Conservation (phyloP, 2,329 filamentous ascomycete genomes). For the Hypoxylon rubiginosum region DNA sequence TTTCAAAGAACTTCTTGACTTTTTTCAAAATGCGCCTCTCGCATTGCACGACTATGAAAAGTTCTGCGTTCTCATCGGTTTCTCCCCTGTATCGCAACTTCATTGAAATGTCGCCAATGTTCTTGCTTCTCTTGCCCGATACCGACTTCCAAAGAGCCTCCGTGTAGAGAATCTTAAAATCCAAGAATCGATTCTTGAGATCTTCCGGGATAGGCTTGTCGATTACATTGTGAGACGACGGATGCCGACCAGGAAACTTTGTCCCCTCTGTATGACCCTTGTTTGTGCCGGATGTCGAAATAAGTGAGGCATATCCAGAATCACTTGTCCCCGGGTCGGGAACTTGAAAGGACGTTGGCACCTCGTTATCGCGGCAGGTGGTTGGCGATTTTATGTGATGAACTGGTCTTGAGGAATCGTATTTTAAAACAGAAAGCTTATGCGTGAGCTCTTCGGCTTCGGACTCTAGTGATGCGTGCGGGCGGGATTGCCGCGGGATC, state of each 20-base stretch:
- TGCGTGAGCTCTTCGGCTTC: neutral
- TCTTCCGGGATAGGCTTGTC: neutral
- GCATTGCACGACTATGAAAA: neutral
- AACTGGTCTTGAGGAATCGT: neutral
- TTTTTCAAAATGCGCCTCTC: neutral
- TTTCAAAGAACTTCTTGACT: neutral
- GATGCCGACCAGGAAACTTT: neutral
- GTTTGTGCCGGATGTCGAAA: neutral
- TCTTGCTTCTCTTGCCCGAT: neutral
- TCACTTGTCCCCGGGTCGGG: neutral
- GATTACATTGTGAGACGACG: neutral
- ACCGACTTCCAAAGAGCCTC: neutral
- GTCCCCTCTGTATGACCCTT: neutral
- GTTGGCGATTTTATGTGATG: neutral
- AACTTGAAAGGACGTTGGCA: neutral
- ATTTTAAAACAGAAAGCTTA: neutral
- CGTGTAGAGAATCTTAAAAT: neutral
- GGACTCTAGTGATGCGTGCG: neutral
- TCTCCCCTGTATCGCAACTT: conserved; percentile 1
- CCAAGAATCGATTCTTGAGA: conserved; percentile 1
- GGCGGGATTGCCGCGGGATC: neutral
- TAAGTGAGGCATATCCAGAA: neutral
- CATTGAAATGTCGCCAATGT: neutral
- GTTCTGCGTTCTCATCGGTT: neutral
- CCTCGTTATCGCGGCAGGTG: neutral